A percentile compares a stretch with the other conserved stretches of the same genome.
Evolutionary conservation across 2,329 filamentous ascomycete species (phyloP).

Genomic region (Paraconiothyrium sp.): DNA sequence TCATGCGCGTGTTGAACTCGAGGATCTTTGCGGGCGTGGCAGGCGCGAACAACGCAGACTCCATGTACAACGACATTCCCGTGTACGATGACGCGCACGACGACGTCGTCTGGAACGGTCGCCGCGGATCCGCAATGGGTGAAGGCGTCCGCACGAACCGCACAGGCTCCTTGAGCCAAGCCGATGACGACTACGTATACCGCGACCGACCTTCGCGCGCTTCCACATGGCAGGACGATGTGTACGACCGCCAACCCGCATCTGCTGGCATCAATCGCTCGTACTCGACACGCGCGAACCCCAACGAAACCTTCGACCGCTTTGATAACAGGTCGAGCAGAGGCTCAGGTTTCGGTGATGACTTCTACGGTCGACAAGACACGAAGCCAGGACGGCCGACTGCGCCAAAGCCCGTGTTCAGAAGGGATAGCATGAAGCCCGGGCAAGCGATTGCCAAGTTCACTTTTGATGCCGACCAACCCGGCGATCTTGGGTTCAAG

Average conservation of each 20-base stretch:
- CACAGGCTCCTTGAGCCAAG: constrained; percentile 48
- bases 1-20: constrained; percentile 86
- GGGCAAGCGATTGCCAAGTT: constrained; percentile 92
- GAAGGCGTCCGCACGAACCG: constrained; percentile 68
- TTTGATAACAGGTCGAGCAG: constrained; percentile 46
- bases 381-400: constrained; percentile 78
- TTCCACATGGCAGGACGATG: constrained; percentile 78
- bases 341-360: constrained; percentile 55
- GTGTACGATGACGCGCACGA: constrained; percentile 87
- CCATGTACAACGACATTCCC: constrained; percentile 93
- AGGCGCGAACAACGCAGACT: constrained; percentile 57
- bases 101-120: constrained; percentile 83
- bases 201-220: constrained; percentile 69
- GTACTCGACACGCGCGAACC: constrained; percentile 62
- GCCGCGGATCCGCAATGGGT: constrained; percentile 74
- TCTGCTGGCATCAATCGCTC: constrained; percentile 54
- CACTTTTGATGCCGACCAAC: constrained; percentile 93
- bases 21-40: constrained; percentile 79
- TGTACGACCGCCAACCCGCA: constrained; percentile 69
- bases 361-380: constrained; percentile 65
- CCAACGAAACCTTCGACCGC: constrained; percentile 61
- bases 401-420: constrained; percentile 89
- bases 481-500: constrained; percentile 92
- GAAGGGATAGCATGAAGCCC: constrained; percentile 57
- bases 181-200: constrained; percentile 59